These are phyloP conservation scores for Ceratobasidium sp. DNA, from an alignment of 1,284 basidiomycete genomes.

Conservation along the genomic window DNA sequence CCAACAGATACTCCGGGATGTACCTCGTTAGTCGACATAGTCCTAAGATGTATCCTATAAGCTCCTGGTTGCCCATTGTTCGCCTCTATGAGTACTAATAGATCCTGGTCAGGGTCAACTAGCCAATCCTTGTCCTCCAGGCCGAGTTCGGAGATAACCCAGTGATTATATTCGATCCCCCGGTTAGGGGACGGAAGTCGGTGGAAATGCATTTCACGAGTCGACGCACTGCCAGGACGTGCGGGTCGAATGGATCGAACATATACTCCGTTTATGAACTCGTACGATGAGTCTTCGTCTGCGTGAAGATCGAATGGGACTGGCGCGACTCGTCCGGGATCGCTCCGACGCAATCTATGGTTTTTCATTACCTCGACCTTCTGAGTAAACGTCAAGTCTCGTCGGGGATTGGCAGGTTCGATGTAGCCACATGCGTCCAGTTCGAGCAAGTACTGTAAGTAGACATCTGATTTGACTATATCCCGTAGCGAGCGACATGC, in stretches of 20 bases:
- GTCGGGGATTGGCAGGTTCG: slow-evolving; percentile 16
- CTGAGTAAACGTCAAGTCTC: slow-evolving; percentile 10
- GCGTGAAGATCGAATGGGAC: slow-evolving; percentile 2
- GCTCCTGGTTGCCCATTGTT: no score
- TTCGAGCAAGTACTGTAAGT: slow-evolving; percentile 24
- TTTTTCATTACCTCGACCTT: slow-evolving; percentile 3
- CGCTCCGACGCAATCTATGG: not conserved
- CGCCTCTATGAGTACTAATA: slow-evolving; percentile 24
- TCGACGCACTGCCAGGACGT: no score
- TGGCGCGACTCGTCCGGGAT: not conserved
- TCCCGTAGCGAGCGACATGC: slow-evolving; percentile 22
- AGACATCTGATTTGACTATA: not conserved
- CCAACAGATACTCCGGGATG: not conserved
- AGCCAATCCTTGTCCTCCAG: slow-evolving; percentile 31
- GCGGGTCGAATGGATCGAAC: no score
- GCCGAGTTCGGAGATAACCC: slow-evolving; percentile 15
- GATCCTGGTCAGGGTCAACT: slow-evolving; percentile 29
- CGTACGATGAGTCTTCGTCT: no score
- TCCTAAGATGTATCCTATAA: slow-evolving; percentile 3
- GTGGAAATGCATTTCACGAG: no score
- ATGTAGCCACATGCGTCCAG: slow-evolving; percentile 26
- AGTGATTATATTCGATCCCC: slow-evolving; percentile 23
- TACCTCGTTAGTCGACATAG: slow-evolving; percentile 20
- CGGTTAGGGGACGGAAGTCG: slow-evolving; percentile 22
- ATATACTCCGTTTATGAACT: no score